Evolutionary conservation across 768 basidiomycete species (phyloP), one percentile per base, ranked within the genome.

Genomic region (Russula griseocarnosa): DNA sequence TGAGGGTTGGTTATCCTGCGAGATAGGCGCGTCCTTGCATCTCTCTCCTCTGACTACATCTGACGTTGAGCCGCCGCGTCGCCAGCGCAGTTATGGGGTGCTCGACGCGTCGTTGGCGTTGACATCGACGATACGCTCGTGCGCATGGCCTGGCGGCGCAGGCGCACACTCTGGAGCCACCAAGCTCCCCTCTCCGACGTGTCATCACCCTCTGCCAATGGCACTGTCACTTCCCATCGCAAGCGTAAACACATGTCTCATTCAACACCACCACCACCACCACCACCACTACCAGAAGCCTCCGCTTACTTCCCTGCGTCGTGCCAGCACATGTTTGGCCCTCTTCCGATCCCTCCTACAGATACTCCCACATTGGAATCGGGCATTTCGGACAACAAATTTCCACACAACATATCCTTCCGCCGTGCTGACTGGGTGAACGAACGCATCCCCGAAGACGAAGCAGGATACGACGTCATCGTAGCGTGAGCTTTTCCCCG

Each of bases 341-440:
- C 85, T 3, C 78, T 94, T 0, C 90, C 89, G 3, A 81, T 90
- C 14, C 89, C 89, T 0, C 74, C 79, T 10, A 73, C 75, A 8
- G 53, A 69, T 0, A 44, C 42, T 5, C 9, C 42, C 51, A 58
- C 70, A 58, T 65, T 74, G 20, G 72, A 73, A 4, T 76, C 14
- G 16, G 38, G 38, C 13, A n/a, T 5, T n/a, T n/a, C 36, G 13
- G 32, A 75, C 40, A 69, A 76, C 22, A 54, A 66, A 1, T 97
- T 94, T 68, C 94, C 94, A 0, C 85, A 91, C 69, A 97, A 95
- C 65, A 69, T 94, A 32, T 72, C 79, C 3, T 94, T 95, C 71
- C 79, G 83, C 9, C 78, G 82, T 0, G 83, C 85, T 0, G 87
- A 97, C 73, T 95, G 92, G 92, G 78, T 84, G 22, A 72, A 78